Evolutionary conservation across 805 yeast genomes (phyloP), one percentile per base, ranked within the genome.

Genomic region (Wickerhamiella spandovensis): DNA sequence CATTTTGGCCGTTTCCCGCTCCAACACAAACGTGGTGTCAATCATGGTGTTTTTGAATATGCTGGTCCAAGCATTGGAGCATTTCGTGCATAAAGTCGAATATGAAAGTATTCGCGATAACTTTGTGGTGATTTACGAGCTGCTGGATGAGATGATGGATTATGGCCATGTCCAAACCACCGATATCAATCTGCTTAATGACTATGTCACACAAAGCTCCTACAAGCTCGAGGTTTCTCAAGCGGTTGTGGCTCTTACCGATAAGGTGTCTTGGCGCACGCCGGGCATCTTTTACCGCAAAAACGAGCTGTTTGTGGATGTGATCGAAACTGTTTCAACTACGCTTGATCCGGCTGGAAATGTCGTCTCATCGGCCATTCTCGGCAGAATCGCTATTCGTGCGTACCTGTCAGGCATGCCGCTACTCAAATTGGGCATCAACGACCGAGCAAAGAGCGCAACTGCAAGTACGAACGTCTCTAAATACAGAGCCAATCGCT

Each of bases 321-420:
- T 88, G 30, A 75, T 82, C 25, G 97, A 89, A 62, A 73, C 73
- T 21, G 73, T 86, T 41, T 30, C 41, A 9, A 21, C 23, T 3
- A 48, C 47, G 23, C 23, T 35, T 5, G 39, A 44, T 18, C 24
- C 15, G 5, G 18, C 5, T 5, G 42, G 48, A 13, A 17, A 74
- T 55, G 78, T 85, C 1, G 72, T 82, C 51, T 74, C 77, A 57
- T 79, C 83, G 56, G 77, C 79, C 56, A 81, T 89, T 17, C 68
- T 72, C 48, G 97, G 97, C 1, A 78, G 78, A 51, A 72, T 89
- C 47, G 72, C 76, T 51, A 78, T 89, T 63, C 82, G 79, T 61
- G 78, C 86, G 50, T 88, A 79, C 62, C 70, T 89, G 47, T 79
- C 89, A 38, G 97, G 97, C 2, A 89, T 89, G 95, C 97, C 97